Evolutionary conservation across 805 yeast genomes (phyloP).

Genomic region (Ogataea saltuana): DNA sequence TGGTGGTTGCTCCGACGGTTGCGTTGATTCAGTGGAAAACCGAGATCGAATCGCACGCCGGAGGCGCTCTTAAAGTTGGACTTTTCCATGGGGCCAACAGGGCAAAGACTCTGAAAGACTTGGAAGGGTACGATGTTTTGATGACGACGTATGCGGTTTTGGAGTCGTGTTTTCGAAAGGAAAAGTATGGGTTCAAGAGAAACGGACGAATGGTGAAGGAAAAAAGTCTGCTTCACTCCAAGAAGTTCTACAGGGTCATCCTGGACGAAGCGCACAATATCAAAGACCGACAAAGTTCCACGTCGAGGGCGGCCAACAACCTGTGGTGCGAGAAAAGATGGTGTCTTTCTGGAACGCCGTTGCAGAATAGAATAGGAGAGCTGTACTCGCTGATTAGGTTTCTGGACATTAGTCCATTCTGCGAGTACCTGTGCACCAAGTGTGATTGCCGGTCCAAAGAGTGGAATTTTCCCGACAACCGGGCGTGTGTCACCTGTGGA

Average conservation of each 20-base stretch:
- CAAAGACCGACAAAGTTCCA: conserved; percentile 90
- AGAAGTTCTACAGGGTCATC: conserved; percentile 80
- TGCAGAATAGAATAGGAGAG: conserved; percentile 96
- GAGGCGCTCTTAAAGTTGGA: conserved; percentile 63
- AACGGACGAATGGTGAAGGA: conserved; percentile 73
- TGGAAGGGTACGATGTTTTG: conserved; percentile 71
- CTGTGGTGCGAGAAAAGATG: conserved; percentile 74
- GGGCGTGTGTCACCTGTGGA: conserved; percentile 83
- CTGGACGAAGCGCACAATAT: conserved; percentile 97
- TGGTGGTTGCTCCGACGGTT: conserved; percentile 98
- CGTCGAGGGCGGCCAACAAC: conserved; percentile 87
- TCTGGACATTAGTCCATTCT: conserved; percentile 80
- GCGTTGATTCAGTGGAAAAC: conserved; percentile 97
- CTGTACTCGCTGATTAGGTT: conserved; percentile 89
- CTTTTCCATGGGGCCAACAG: conserved; percentile 88
- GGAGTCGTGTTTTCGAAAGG: conserved; percentile 83
- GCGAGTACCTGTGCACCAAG: conserved; percentile 87
- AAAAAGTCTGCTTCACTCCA: conserved; percentile 68
- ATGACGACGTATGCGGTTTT: conserved; percentile 91
- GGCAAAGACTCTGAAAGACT: conserved; percentile 53
- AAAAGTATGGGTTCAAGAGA: conserved; percentile 78
- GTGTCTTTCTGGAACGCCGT: conserved; percentile 95
- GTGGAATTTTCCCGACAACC: conserved; percentile 83
- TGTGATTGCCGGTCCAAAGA: conserved; percentile 81
- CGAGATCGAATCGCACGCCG: conserved; percentile 86